A percentile compares a stretch with the other conserved stretches of the same genome.
These are phyloP conservation scores for Apodospora peruviana DNA, from an alignment of 495 filamentous ascomycete species.

Conservation along the genomic window DNA sequence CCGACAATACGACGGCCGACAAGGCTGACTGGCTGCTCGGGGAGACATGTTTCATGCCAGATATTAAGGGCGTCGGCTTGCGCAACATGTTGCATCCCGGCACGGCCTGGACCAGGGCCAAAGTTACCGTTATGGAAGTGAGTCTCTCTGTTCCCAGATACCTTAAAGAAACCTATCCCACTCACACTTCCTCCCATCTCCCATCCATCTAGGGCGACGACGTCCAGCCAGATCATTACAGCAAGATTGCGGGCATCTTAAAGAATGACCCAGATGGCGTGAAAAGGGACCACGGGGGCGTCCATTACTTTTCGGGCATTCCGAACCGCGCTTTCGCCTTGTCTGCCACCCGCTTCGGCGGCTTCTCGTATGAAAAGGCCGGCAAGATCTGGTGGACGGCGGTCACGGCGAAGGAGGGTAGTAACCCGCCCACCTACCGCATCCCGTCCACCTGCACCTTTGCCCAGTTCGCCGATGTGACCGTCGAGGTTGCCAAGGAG, in stretches of 20 bases:
- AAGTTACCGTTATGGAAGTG: too few relatives aligned
- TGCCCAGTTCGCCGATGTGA: constrained; percentile 34
- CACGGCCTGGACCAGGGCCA: too few relatives aligned
- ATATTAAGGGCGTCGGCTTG: constrained; percentile 31
- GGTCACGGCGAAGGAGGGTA: not conserved
- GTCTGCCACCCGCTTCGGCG: constrained; percentile 31
- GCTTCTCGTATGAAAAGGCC: constrained; percentile 33
- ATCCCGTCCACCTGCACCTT: constrained; percentile 24
- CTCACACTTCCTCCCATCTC: not conserved
- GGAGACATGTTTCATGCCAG: constrained; percentile 36
- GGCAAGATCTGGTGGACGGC: constrained; percentile 22
- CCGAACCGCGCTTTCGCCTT: constrained; percentile 43
- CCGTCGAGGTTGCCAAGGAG: constrained; percentile 30
- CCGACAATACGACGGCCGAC: constrained; percentile 31
- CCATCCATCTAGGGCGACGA: constrained; percentile 31
- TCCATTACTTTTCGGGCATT: constrained; percentile 5
- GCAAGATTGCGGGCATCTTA: constrained; percentile 17
- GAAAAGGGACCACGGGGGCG: constrained; percentile 12
- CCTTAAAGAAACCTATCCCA: too few relatives aligned
- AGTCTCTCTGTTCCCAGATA: constrained; percentile 6
- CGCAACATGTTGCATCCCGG: constrained; percentile 45
- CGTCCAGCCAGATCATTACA: constrained; percentile 33
- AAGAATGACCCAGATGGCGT: constrained; percentile 40
- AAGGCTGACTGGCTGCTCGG: constrained; percentile 48
- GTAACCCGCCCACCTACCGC: too few relatives aligned